phyloP scores from a whole-genome alignment of 2,329 filamentous ascomycete species.

The Ophiostoma sp. region DNA sequence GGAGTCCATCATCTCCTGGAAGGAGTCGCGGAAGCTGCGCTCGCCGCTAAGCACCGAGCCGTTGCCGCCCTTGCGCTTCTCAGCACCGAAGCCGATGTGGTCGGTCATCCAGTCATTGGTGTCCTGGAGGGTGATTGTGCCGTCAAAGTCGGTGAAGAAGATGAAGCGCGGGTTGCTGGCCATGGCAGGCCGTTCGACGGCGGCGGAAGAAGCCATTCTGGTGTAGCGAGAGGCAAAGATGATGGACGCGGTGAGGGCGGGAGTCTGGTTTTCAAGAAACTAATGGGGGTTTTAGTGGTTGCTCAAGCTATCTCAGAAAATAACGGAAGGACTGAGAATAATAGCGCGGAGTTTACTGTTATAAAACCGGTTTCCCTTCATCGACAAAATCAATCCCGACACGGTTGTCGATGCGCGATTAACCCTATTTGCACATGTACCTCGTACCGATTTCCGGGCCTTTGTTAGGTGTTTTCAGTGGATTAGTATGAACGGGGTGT shows the following conservation, averaged over 20 bases:
- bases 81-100: conserved; percentile 76
- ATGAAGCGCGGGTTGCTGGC: conserved; percentile 76
- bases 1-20: conserved; percentile 88
- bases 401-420: conserved; percentile 7
- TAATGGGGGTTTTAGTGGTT: neutral
- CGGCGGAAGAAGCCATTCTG: conserved; percentile 7
- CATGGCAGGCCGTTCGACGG: conserved; percentile 45
- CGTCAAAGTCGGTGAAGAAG: conserved; percentile 99
- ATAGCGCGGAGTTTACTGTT: neutral
- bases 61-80: conserved; percentile 67
- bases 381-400: neutral
- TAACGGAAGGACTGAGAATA: neutral
- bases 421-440: neutral
- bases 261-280: too few species aligned
- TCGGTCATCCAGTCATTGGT: conserved; percentile 74
- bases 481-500: neutral
- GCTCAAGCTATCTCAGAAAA: neutral
- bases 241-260: neutral
- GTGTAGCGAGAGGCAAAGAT: neutral
- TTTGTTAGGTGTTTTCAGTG: neutral
- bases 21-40: conserved; percentile 75
- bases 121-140: conserved; percentile 76
- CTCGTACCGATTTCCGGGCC: neutral
- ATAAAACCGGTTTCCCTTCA: conserved; percentile 4
- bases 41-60: conserved; percentile 66